Base-by-base conservation (phyloP, 345 rosid species). In the Litchi chinensis region DNA sequence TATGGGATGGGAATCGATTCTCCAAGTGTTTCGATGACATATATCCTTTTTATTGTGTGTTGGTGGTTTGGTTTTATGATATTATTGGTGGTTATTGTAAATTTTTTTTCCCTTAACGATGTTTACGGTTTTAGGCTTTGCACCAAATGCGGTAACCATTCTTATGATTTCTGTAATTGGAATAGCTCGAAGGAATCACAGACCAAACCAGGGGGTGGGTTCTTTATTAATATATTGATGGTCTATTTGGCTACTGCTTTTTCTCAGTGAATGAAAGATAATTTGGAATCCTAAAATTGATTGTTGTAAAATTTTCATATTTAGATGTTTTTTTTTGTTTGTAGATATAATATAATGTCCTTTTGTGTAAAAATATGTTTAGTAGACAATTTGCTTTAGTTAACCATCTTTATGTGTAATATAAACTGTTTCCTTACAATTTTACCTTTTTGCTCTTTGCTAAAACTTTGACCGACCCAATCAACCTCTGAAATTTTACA, bases 81-180 rank as follows among this genome's bases (percentile, higher is more conserved):
- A 72, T 77, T 67, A 4, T 56, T 28, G n/a, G 21, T 64, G 65
- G 24, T 56, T 24, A 24, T 21, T 68, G 15, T 80, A 28, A 70
- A n/a, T 69, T 79, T 28, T 56, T 56, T 76, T 75, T 85, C 77
- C 89, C 90, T 88, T 90, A 86, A 82, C 52, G 46, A 72, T 81
- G 83, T 28, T 60, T 81, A 94, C 94, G 59, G 89, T 90, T 76
- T 80, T 91, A 54, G 94, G 89, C 15, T 87, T 94, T 79, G 91
- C 92, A 78, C 83, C 80, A 70, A 90, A 92, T 86, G 75, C 79
- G 43, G 79, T 83, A 66, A 90, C 97, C 50, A n/a, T 94, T 74
- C 40, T 88, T 67, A 26, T 87, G 79, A 79, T 91, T 82, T 77
- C 62, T 48, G 28, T 86, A 16, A 79, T 92, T 69, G 90, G 90